Evolutionary conservation across 2,329 filamentous ascomycete genomes (phyloP), one percentile per base, ranked within the genome.

Genomic region (Pezicula rhizophila): DNA sequence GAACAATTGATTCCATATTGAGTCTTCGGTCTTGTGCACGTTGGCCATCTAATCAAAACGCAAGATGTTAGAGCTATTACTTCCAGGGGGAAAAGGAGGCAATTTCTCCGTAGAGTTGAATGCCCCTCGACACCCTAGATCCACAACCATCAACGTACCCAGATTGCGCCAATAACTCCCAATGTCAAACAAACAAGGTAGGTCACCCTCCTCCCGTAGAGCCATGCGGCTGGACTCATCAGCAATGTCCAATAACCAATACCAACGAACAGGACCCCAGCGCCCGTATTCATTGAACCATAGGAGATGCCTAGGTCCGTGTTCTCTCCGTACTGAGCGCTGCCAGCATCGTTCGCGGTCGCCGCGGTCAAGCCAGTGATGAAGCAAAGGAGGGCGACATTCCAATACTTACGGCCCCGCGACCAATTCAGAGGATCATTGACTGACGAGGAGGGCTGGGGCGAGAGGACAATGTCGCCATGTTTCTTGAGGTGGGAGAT

Each of bases 211-310:
- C 77, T 70, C 39, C 77, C 77, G 56, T 79, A 80, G 1, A 80
- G 62, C 58, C 74, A 75, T 2, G 77, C 73, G 17, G 72, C 70
- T 0, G 77, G 76, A 15, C 74, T 75, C 31, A 75, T 70, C 12
- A 80, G 65, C 42, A 80, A 60, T 1, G 74, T 75, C 65, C 74
- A 77, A 56, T 77, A 78, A 5, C 77, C 77, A 46, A 80, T 79
- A 2, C 70, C 74, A 31, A 77, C 58, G 56, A 80, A 80, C 42
- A 80, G 60, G 2, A 80, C 74, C 20, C 76, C 77, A 1, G 76
- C 77, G n/a, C 74, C 76, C 4, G 73, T 77, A 46, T 80, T 79
- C 62, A 77, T 76, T 5, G 72, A 68, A 31, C 66, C 65, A 55
- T 77, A 79, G 23, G 67, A 66, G 49, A 80, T 77, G 8, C 70